Evolutionary conservation across 331 rosid genomes (phyloP), one percentile per base, ranked within the genome.

Genomic region (Quercus lobata): DNA sequence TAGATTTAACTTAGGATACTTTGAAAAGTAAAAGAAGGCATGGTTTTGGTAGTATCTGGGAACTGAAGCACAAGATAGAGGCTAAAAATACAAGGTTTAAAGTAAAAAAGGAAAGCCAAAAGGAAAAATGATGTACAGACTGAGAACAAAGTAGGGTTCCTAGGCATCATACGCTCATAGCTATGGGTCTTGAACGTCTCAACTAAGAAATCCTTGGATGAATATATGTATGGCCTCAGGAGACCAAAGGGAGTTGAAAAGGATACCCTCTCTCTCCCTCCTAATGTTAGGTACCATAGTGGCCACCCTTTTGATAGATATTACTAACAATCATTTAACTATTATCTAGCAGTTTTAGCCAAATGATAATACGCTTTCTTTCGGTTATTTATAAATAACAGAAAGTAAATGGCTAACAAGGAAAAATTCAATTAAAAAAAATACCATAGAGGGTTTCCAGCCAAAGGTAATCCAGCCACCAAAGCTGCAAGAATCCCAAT

Each of bases 381-480:
- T 19, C 0, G 29, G 72, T 34, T 68, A 68, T 68, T 8, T 34
- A n/a, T n/a, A 68, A 19, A 35, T 9, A 68, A 25, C 72, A 68
- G 52, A 49, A 68, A 68, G 72, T 68, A 34, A 68, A 63, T 18
- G 6, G 29, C 72, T 82, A 46, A 79, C 19, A 71, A 44, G 32
- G 35, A 6, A 19, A 57, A 70, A 19, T 14, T 68, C 12, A 37
- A 69, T 8, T 49, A 49, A 6, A 76, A 80, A 56, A 60, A 76
- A 46, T 92, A 95, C 99, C 99, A 95, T 80, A 80, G 21, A 49
- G 98, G 97, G 82, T 95, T 95, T 87, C 90, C 90, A 14, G 97
- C 90, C 65, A 93, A 89, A 83, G 99, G 99, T 80, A 95, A 83
- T 63, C 98, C 98, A 86, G 91, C 97, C 79, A 95, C 90, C 72